A percentile compares a stretch with the other conserved stretches of the same genome.
phyloP scores from a whole-genome alignment of 176 grass and related monocot species.

The Elaeis guineensis region DNA sequence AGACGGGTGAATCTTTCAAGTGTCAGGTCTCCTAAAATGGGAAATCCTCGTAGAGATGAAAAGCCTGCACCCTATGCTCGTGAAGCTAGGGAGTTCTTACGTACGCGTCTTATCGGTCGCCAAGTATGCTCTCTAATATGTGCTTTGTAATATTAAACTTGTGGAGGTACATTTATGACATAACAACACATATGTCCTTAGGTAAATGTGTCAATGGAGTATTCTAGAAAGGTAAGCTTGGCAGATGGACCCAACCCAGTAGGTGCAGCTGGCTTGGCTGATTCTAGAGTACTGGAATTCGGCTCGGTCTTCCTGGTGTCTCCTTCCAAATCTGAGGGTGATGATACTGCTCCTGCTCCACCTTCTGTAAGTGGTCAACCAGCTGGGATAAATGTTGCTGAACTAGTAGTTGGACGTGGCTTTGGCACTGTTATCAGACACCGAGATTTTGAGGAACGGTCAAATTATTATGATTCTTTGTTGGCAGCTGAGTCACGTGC shows the following conservation, averaged over 20 bases:
- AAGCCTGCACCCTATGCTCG: constrained; percentile 60
- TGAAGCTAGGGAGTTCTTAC: constrained; percentile 89
- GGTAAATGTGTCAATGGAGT: constrained; percentile 94
- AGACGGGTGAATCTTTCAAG: constrained; percentile 83
- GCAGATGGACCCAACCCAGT: constrained; percentile 44
- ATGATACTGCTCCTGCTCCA: constrained; percentile 41
- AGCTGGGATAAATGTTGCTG: constrained; percentile 64
- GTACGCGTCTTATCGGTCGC: constrained; percentile 70
- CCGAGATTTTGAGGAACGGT: constrained; percentile 90
- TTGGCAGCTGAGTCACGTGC: constrained; percentile 85
- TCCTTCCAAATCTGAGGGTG: constrained; percentile 43
- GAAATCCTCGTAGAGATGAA: constrained; percentile 63
- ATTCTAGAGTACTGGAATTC: constrained; percentile 82
- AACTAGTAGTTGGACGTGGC: constrained; percentile 70
- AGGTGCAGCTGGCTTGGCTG: constrained; percentile 28
- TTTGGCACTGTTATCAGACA: constrained; percentile 72
- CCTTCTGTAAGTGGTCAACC: constrained; percentile 21
- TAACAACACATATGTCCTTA: constrained; percentile 12
- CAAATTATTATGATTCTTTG: constrained; percentile 83
- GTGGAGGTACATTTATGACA: no score
- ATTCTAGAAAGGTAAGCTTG: constrained; percentile 65
- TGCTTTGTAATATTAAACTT: neutral
- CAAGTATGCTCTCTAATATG: constrained; percentile 41
- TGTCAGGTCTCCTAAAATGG: constrained; percentile 77
- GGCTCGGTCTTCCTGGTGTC: constrained; percentile 77